Evolutionary conservation across 164 flowering plant genomes (phyloP), one percentile per base, ranked within the genome.

Genomic region (Macadamia integrifolia): DNA sequence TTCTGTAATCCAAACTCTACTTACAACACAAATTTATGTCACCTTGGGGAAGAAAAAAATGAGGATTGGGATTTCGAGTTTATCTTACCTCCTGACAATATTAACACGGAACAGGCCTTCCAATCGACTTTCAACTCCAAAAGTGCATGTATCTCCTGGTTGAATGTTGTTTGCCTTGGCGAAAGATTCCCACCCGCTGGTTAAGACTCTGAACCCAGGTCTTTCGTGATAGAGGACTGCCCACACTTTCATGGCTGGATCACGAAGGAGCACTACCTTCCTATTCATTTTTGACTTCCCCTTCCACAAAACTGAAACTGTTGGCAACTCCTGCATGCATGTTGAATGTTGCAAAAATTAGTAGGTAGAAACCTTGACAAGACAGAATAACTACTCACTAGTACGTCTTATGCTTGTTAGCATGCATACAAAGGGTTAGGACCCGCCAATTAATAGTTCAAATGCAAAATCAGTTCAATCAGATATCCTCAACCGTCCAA

Each of bases 161-260:
- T 66, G 66, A 67, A 79, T 75, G 59, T 72, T 67, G 66, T 81
- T 79, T 57, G 76, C 82, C 62, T 59, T 50, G 65, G 75, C 59
- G 60, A 81, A 77, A 29, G 71, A 66, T 66, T 77, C 70, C 82
- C 85, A 81, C 9, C 85, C 82, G 32, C 67, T 65, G 0, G 73
- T 59, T 61, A 81, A 71, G 15, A 65, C 23, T 59, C 48, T 73
- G 17, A 42, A 6, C 11, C 29, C 58, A 23, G 9, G 8, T 58
- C 18, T 76, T 42, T 76, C 74, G 9, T 74, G 80, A 71, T 78
- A 82, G 48, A 80, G 12, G n/a, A 76, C 80, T 5, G 83, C 82
- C 83, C 83, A 82, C 57, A 61, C 12, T 65, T 75, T 71, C 73
- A 59, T 68, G 48, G 50, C 62, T 8, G 79, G 69, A 71, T 78